phyloP scores from a whole-genome alignment of 2,329 filamentous ascomycete species.

The Fonsecaea pugnacius region DNA sequence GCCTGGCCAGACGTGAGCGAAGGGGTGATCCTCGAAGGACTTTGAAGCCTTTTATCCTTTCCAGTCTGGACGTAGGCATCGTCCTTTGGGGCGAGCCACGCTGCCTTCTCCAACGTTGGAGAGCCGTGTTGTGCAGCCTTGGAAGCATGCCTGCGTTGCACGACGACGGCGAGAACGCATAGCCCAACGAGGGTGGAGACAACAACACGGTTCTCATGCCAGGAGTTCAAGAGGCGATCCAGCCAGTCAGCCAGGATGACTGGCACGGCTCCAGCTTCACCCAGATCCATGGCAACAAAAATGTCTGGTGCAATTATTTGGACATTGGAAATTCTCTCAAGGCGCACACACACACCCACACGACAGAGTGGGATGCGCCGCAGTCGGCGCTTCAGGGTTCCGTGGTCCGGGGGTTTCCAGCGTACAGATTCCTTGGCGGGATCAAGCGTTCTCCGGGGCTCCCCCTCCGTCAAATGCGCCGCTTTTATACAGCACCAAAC shows the following conservation, averaged over 20 bases:
- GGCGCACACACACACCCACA: too few species aligned
- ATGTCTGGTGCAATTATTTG: neutral
- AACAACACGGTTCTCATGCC: slow-evolving; percentile 34
- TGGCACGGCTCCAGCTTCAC: slow-evolving; percentile 30
- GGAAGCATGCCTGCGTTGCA: slow-evolving; percentile 24
- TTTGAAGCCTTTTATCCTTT: slow-evolving; percentile 11
- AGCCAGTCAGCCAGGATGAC: slow-evolving; percentile 36
- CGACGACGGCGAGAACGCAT: slow-evolving; percentile 20
- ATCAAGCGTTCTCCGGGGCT: too few species aligned
- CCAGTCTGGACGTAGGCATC: neutral
- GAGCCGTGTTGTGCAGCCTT: slow-evolving; percentile 17
- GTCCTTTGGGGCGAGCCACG: slow-evolving; percentile 19
- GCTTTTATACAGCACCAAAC: too few species aligned
- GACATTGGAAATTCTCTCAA: neutral
- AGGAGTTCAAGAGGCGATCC: slow-evolving; percentile 30
- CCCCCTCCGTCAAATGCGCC: too few species aligned
- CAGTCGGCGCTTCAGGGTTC: neutral
- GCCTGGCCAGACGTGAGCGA: slow-evolving; percentile 8
- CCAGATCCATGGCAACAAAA: slow-evolving; percentile 31
- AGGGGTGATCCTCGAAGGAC: neutral
- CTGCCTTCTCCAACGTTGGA: slow-evolving; percentile 29
- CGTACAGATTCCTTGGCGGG: too few species aligned
- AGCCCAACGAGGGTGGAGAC: slow-evolving; percentile 21
- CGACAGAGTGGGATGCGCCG: neutral
- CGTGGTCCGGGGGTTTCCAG: neutral